Base-by-base conservation (phyloP, 2,329 filamentous ascomycete genomes). In the Cryphonectria naterciae region DNA sequence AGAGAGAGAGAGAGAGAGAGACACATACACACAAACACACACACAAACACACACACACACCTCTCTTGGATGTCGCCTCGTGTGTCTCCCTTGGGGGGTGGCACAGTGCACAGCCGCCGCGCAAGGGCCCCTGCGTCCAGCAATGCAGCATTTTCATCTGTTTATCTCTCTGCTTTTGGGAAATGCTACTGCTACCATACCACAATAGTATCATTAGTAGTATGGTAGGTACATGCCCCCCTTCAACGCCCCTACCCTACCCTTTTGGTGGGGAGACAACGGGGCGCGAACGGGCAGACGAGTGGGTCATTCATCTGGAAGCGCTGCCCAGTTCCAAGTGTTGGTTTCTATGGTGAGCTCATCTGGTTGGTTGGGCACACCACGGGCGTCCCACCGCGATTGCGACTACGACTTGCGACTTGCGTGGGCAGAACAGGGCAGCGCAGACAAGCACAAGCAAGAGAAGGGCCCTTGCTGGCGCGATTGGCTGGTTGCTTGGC, bases 351-450 rank as follows among this genome's bases (percentile, higher is more conserved):
- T 49, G 28, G 39, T 11, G 43, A 22, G 64, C 43, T 17, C 8
- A 28, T 37, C 19, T 72, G 70, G 68, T 70, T 72, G 70, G 70
- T 39, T 35, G 62, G 28, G 28, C 39, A 58, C 56, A 49, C 61
- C 63, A 56, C 63, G 67, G 70, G 28, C 28, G 63, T 62, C 67
- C 70, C 70, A 46, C 62, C 28, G 49, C 17, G 39, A 46, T 39
- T 62, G 60, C 35, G 35, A 62, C 60, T 39, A 35, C 58, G 19
- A 62, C 65, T 46, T 52, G 41, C 60, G 22, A 41, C 37, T 15
- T 52, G 41, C 64, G 64, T 46, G 60, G 19, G 37, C 60, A 19
- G 60, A 35, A 17, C 35, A 62, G 56, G 25, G 60, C 60, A 41
- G 7, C 17, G 28, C 58, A 58, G 19, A 15, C n/a, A 32, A 37